A percentile compares a stretch with the other conserved stretches of the same genome.
Conservation (phyloP, 2,329 filamentous ascomycete genomes). For the Trichoderma atrobrunneum region DNA sequence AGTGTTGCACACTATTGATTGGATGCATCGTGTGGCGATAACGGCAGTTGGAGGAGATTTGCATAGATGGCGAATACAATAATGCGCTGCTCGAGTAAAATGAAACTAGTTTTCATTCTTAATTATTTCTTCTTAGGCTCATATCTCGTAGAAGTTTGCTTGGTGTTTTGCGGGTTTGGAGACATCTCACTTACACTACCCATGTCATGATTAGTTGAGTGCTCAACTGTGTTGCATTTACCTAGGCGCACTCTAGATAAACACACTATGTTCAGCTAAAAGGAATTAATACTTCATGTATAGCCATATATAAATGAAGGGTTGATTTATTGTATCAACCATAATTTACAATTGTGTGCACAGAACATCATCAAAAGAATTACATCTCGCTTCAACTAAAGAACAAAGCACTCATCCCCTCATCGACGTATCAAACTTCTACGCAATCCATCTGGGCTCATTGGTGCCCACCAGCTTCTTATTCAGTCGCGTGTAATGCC, state of each 20-base stretch:
- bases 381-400: background rate
- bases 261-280: too few species aligned
- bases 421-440: background rate
- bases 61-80: background rate
- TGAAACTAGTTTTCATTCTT: background rate
- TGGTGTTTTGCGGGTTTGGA: background rate
- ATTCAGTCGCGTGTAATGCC: background rate
- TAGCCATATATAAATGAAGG: too few species aligned
- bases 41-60: background rate
- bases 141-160: background rate
- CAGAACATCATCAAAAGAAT: background rate
- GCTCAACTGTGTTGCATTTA: background rate
- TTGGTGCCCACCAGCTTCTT: background rate
- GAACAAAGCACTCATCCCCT: background rate
- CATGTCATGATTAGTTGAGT: background rate
- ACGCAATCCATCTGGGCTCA: constrained; percentile 4
- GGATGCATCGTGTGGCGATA: background rate
- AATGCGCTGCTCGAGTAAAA: background rate
- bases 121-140: background rate
- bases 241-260: background rate
- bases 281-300: too few species aligned
- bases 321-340: too few species aligned
- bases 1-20: background rate
- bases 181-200: background rate
- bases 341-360: background rate